Evolutionary conservation across 345 rosid genomes (phyloP), one percentile per base, ranked within the genome.

Genomic region (Barbarea vulgaris): DNA sequence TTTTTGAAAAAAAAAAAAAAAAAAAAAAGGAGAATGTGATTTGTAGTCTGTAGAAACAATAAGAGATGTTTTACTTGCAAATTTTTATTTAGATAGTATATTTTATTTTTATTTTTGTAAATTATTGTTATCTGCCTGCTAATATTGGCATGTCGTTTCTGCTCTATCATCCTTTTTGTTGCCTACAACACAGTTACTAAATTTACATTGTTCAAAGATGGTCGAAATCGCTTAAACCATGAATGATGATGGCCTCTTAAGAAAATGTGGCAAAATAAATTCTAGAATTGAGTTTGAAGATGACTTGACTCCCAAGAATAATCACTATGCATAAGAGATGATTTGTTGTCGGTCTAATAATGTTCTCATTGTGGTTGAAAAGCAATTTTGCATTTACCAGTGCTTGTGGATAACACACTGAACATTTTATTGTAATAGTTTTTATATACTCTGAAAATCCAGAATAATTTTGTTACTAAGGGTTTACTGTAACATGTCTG

Each of bases 11-110:
- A 27, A 57, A 34, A 47, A 48, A n/a, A n/a, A n/a, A n/a, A n/a
- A n/a, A n/a, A n/a, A n/a, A 56, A 19, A 28, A 24, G 5, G 30
- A 14, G 9, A 9, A 24, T 3, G 44, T 36, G 5, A 22, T 50
- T 61, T 76, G 71, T 80, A 67, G 72, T 58, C 62, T 75, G 82
- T 84, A 84, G 78, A 82, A 82, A 82, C 82, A 79, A 79, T 79
- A 82, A 80, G 83, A 77, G 69, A 61, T 83, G 72, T 24, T 78
- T 28, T 76, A 69, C 64, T n/a, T 53, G 14, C 51, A 55, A 33
- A 41, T 18, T 55, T 18, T 69, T 55, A 5, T 69, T 39, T 18
- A 37, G 42, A 57, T 27, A 51, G 42, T 68, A 59, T 17, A 37
- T 54, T 65, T 58, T 17, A 37, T 54, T 65, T 58, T 47, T 41